Evolutionary conservation across 495 filamentous ascomycete genomes (phyloP).

Genomic region (Daldinia childiae): DNA sequence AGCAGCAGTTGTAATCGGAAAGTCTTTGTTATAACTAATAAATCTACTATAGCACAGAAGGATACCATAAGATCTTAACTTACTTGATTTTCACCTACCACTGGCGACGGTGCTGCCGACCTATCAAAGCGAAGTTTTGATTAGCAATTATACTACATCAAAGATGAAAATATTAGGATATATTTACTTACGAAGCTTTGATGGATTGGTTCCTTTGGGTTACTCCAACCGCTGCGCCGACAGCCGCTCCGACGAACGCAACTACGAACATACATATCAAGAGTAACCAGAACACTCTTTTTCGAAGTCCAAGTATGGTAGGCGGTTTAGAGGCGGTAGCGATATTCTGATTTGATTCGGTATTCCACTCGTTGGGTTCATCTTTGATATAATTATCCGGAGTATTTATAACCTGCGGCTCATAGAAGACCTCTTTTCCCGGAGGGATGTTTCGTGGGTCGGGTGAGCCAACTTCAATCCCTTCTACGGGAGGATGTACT

Average conservation of each 20-base stretch:
- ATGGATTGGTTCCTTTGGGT: slow-evolving; percentile 24
- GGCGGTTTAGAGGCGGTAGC: neutral
- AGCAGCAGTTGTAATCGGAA: neutral
- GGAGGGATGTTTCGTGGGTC: slow-evolving; percentile 18
- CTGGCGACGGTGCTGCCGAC: neutral
- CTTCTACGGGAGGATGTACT: slow-evolving; percentile 24
- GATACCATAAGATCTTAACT: neutral
- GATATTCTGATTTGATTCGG: neutral
- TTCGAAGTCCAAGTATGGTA: slow-evolving; percentile 19
- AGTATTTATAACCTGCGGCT: neutral
- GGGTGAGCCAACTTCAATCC: slow-evolving; percentile 27
- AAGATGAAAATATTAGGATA: neutral
- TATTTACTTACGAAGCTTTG: slow-evolving; percentile 16
- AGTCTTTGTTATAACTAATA: too few species aligned
- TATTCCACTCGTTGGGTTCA: neutral
- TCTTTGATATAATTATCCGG: neutral
- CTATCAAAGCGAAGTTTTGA: neutral
- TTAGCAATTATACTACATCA: neutral
- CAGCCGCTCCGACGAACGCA: slow-evolving; percentile 18
- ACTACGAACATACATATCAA: slow-evolving; percentile 20
- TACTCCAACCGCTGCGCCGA: slow-evolving; percentile 37
- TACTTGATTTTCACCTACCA: neutral
- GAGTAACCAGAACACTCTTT: slow-evolving; percentile 20
- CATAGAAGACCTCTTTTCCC: slow-evolving; percentile 28
- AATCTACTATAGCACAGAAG: neutral